A percentile compares a stretch with the other conserved stretches of the same genome.
These are phyloP conservation scores for Plenodomus tracheiphilus DNA, from an alignment of 2,329 filamentous ascomycete genomes.

Conservation along the genomic window DNA sequence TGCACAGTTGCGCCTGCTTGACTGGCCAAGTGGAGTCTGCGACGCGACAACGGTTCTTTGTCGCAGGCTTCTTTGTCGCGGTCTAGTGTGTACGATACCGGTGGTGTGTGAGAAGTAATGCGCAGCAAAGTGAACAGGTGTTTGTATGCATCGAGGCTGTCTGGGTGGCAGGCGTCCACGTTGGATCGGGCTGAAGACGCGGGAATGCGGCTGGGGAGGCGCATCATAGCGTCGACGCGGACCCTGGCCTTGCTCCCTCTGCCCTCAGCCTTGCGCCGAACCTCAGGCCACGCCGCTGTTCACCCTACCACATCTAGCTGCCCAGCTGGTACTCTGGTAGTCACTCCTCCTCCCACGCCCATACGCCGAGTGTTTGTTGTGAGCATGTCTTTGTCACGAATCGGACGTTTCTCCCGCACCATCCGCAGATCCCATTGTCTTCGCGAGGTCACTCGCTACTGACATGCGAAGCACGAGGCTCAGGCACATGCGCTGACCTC, in stretches of 20 bases:
- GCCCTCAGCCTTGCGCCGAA: slow-evolving; percentile 17
- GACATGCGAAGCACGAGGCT: too few species aligned
- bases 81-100: too few species aligned
- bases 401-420: not conserved
- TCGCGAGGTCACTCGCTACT: too few species aligned
- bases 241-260: too few species aligned
- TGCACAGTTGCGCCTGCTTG: slow-evolving; percentile 4
- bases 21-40: not conserved
- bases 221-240: slow-evolving; percentile 4
- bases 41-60: too few species aligned
- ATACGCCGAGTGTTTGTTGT: too few species aligned
- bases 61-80: too few species aligned
- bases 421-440: not conserved
- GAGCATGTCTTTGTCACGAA: not conserved
- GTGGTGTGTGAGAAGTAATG: not conserved
- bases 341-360: not conserved
- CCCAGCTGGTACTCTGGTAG: too few species aligned
- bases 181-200: slow-evolving; percentile 3
- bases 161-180: slow-evolving; percentile 1
- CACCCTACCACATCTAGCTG: slow-evolving; percentile 4
- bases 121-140: slow-evolving; percentile 1
- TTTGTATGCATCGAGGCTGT: not conserved
- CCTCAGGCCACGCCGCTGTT: slow-evolving; percentile 6
- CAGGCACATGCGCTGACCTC: not conserved
- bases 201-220: slow-evolving; percentile 8